Base-by-base conservation (phyloP, 2,329 filamentous ascomycete genomes). In the Colletotrichum gigasporum region DNA sequence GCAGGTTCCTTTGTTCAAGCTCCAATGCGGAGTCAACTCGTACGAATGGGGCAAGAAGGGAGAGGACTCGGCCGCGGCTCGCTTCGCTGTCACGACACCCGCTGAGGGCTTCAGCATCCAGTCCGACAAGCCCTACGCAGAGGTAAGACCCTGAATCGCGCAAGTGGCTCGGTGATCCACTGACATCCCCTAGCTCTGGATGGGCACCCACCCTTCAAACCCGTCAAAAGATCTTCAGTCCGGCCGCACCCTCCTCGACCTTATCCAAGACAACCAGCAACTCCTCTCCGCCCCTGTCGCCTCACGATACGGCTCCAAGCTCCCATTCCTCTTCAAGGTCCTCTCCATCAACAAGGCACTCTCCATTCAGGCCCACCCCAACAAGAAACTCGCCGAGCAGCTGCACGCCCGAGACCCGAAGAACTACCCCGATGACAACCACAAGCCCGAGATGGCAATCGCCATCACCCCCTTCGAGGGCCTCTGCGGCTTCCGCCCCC, bases 381-480 rank as follows among this genome's bases (percentile, higher is more conserved):
- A 97, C 82, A 97, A 97, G 87, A 93, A 92, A 79, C 90, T 82
- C 12, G 96, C 96, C 53, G 95, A 96, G 80, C 82, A 93, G 75
- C 83, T 99, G 28, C 96, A 98, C 77, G 87, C 89, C 37, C 89
- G 86, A 67, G 95, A 99, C 74, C 87, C 94, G 50, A 93, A 93
- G 80, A 96, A 99, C 83, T 99, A 99, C 75, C 96, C 95, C 62
- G 94, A 99, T 83, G 95, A 98, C 82, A 99, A 99, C 82, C 96
- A 99, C 85, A 99, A 99, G 82, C 96, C 96, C 32, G 96, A 99
- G 80, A 99, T 99, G 96, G 94, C 96, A 67, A 97, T 99, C 77
- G 96, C 96, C 67, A 91, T 99, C 72, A 98, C 96, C 1, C 91
- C 93, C 0, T 99, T 99, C 70, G 95, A 98, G 75, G 96, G 96